Evolutionary conservation across 768 basidiomycete genomes (phyloP).

Genomic region (Baorangia bicolor): DNA sequence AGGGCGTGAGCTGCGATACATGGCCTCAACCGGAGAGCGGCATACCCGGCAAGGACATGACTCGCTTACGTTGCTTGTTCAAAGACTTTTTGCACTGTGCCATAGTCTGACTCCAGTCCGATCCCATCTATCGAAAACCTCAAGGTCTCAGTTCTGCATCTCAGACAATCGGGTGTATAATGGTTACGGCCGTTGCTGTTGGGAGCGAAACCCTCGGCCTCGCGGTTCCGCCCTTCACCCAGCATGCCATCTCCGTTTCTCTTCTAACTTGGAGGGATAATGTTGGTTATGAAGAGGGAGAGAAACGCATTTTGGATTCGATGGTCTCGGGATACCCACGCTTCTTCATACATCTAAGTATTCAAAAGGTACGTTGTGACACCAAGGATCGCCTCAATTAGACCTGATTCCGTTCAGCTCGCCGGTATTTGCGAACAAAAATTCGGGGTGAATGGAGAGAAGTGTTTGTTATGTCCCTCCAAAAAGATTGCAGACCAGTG

Average conservation of each 20-base stretch:
- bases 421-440: constrained; percentile 73
- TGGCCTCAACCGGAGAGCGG: no score
- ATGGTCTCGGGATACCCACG: constrained; percentile 94
- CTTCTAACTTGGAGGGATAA: constrained; percentile 91
- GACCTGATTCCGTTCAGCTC: constrained; percentile 50
- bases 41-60: no score
- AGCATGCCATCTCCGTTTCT: constrained; percentile 94
- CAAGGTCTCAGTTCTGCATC: neutral
- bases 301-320: constrained; percentile 68
- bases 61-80: no score
- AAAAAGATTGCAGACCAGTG: constrained; percentile 72
- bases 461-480: constrained; percentile 78
- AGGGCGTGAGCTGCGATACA: no score
- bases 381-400: neutral
- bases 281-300: constrained; percentile 89
- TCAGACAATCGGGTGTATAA: neutral
- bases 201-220: constrained; percentile 39
- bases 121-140: neutral
- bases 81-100: no score
- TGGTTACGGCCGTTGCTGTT: constrained; percentile 2
- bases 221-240: constrained; percentile 63
- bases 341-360: constrained; percentile 88
- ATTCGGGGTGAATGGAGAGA: constrained; percentile 70
- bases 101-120: neutral
- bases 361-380: constrained; percentile 67